These are phyloP conservation scores for Hypoxylon lenormandii DNA, from an alignment of 495 filamentous ascomycete species.

Conservation along the genomic window DNA sequence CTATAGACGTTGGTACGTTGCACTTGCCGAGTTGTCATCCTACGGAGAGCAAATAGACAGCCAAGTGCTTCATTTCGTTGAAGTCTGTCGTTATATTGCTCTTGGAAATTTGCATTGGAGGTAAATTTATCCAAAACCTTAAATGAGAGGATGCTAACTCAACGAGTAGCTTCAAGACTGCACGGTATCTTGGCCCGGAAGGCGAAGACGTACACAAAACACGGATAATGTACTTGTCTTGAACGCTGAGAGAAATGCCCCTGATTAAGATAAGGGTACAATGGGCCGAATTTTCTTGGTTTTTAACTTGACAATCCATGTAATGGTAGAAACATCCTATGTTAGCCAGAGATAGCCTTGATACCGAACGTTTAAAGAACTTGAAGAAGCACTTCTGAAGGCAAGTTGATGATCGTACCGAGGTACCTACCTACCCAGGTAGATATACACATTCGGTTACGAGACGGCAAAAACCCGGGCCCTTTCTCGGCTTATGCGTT, in stretches of 20 bases:
- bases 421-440: too few species aligned
- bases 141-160: background rate
- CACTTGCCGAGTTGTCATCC: constrained; percentile 14
- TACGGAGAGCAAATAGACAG: constrained; percentile 22
- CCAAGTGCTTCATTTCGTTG: constrained; percentile 13
- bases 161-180: constrained; percentile 23
- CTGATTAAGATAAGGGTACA: too few species aligned
- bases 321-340: too few species aligned
- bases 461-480: too few species aligned
- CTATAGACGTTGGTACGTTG: constrained; percentile 24
- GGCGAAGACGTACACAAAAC: constrained; percentile 19
- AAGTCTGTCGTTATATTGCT: constrained; percentile 6
- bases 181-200: constrained; percentile 22
- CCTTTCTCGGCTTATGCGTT: too few species aligned
- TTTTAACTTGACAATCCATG: too few species aligned
- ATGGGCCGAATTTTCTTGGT: too few species aligned
- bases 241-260: background rate
- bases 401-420: too few species aligned
- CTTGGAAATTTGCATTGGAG: constrained; percentile 23
- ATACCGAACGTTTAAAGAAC: too few species aligned
- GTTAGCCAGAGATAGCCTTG: too few species aligned
- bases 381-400: too few species aligned
- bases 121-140: background rate
- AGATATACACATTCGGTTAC: too few species aligned
- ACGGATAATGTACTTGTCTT: constrained; percentile 13